A percentile compares a stretch with the other conserved stretches of the same genome.
Evolutionary conservation across 257 asterid species (phyloP).

Genomic region (Cynanchum wilfordii): DNA sequence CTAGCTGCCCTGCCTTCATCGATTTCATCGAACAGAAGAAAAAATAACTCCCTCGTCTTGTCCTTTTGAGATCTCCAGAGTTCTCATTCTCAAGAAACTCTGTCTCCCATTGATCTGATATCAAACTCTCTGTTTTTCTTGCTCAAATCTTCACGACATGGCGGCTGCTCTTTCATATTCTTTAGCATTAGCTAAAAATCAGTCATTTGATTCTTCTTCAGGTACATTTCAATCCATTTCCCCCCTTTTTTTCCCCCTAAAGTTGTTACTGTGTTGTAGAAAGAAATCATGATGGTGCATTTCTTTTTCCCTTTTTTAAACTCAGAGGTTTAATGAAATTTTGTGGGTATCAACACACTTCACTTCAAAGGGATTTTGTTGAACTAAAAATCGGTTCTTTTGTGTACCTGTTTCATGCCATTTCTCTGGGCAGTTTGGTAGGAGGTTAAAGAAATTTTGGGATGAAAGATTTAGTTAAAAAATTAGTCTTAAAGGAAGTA

Average conservation of each 20-base stretch:
- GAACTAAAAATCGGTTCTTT: background rate
- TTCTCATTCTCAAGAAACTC: background rate
- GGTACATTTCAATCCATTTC: constrained; percentile 26
- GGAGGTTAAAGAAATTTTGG: background rate
- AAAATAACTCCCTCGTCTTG: constrained; percentile 4
- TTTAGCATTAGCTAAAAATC: constrained; percentile 27
- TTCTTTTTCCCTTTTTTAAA: background rate
- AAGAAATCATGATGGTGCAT: background rate
- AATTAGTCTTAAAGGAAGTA: background rate
- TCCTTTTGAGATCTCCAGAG: background rate
- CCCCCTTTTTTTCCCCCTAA: background rate
- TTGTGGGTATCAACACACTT: constrained; percentile 2
- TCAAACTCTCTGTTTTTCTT: background rate
- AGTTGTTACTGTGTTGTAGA: background rate
- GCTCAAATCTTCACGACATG: constrained; percentile 27
- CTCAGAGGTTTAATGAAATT: background rate
- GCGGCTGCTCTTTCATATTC: constrained; percentile 49
- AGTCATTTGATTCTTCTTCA: constrained; percentile 26
- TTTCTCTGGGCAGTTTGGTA: too few species aligned
- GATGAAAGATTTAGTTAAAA: background rate
- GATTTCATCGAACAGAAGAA: constrained; percentile 9
- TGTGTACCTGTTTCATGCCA: background rate
- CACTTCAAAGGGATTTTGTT: background rate
- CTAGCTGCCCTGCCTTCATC: constrained; percentile 24
- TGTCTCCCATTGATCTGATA: background rate